These are phyloP conservation scores for Amanita fuliginea DNA, from an alignment of 768 basidiomycete genomes.

Conservation along the genomic window DNA sequence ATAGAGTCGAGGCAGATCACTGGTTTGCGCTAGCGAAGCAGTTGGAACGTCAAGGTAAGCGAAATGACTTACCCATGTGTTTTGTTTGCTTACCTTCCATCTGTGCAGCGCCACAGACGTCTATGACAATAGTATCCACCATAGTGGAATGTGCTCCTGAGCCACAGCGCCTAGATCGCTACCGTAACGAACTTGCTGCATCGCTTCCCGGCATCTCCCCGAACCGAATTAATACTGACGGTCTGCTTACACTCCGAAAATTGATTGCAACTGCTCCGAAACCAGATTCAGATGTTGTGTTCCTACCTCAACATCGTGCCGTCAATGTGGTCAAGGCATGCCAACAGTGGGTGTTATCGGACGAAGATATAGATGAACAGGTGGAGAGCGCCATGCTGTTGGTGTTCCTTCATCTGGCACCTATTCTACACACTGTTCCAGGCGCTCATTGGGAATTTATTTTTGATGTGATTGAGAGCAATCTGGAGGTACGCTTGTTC, in stretches of 20 bases:
- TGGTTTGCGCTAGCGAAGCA: conserved; percentile 69
- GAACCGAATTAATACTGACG: conserved; percentile 52
- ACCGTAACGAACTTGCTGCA: conserved; percentile 88
- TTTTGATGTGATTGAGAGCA: conserved; percentile 81
- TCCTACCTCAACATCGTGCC: conserved; percentile 76
- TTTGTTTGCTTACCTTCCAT: not conserved
- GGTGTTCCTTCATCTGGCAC: conserved; percentile 66
- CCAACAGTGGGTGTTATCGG: conserved; percentile 66
- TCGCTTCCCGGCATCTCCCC: conserved; percentile 56
- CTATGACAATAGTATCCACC: conserved; percentile 54
- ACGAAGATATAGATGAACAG: conserved; percentile 60
- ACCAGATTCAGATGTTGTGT: conserved; percentile 67
- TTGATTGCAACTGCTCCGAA: conserved; percentile 68
- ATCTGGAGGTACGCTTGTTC: conserved; percentile 61
- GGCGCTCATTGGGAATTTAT: conserved; percentile 92
- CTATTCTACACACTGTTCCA: conserved; percentile 76
- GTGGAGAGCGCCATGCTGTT: conserved; percentile 70
- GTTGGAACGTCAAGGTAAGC: conserved; percentile 51
- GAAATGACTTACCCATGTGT: not conserved
- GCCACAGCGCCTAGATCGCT: conserved; percentile 61
- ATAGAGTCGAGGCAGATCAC: conserved; percentile 54
- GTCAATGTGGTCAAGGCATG: conserved; percentile 82
- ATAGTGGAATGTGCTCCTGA: conserved; percentile 56
- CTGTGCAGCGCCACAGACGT: conserved; percentile 52
- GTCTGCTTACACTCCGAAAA: conserved; percentile 56